These are phyloP conservation scores for Colletotrichum endophyticum DNA, from an alignment of 2,329 filamentous ascomycete species.

Conservation along the genomic window DNA sequence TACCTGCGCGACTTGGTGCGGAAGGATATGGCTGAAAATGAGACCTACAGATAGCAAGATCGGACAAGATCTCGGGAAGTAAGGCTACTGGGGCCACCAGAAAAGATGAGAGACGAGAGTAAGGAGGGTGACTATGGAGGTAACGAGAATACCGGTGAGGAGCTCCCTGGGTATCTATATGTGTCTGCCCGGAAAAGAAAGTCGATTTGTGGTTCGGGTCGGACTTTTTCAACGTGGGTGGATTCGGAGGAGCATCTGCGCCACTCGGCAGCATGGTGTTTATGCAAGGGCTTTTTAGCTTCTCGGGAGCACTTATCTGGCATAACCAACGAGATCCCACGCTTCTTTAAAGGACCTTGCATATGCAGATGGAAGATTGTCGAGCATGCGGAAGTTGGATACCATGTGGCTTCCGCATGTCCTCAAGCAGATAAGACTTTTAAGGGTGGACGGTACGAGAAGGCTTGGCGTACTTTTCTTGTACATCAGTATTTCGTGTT, in stretches of 20 bases:
- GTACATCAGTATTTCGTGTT: not conserved
- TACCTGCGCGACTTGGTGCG: not conserved
- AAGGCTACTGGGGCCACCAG: accelerated
- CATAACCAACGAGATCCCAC: not conserved
- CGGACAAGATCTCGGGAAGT: not conserved
- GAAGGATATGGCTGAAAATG: not conserved
- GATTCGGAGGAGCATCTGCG: not conserved
- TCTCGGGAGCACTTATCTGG: not conserved
- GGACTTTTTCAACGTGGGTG: not conserved
- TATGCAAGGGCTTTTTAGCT: not conserved
- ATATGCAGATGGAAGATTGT: not conserved
- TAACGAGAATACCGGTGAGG: not conserved
- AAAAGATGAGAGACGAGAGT: not conserved
- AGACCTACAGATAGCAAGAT: not conserved
- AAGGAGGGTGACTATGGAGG: not conserved
- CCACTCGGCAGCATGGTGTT: not conserved
- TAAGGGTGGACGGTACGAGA: too few species aligned
- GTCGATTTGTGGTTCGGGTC: not conserved
- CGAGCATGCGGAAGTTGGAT: not conserved
- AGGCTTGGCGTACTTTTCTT: not conserved
- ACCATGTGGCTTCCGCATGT: not conserved
- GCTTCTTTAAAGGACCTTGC: not conserved
- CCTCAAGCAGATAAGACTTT: too few species aligned
- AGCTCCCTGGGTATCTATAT: not conserved
- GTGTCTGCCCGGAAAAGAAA: not conserved